A percentile compares a stretch with the other conserved stretches of the same genome.
phyloP scores from a whole-genome alignment of 2,329 filamentous ascomycete genomes.

The Calonectria multiphialidica region DNA sequence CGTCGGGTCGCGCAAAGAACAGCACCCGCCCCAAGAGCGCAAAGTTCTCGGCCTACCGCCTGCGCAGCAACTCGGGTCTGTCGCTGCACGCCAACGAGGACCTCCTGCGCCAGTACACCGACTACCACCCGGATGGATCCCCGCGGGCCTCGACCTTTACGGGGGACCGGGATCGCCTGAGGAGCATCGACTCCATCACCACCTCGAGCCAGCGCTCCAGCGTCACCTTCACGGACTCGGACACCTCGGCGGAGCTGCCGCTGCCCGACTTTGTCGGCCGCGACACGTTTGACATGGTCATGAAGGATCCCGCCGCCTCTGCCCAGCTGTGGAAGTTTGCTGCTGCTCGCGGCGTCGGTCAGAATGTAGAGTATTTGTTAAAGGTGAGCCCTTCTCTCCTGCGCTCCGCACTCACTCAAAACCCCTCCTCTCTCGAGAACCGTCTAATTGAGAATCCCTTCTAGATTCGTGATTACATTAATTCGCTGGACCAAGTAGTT shows the following conservation, averaged over 20 bases:
- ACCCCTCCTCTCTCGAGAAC: not conserved
- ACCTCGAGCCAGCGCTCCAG: conserved; percentile 43
- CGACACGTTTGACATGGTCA: conserved; percentile 63
- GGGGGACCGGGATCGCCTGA: conserved; percentile 36
- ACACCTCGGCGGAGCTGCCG: conserved; percentile 40
- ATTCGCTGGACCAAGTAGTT: conserved; percentile 58
- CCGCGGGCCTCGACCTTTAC: conserved; percentile 41
- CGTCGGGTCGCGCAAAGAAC: conserved; percentile 34
- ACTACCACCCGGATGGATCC: conserved; percentile 57
- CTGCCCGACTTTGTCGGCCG: conserved; percentile 62
- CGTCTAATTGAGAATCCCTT: conserved; percentile 8
- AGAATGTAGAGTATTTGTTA: conserved; percentile 65
- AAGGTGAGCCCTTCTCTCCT: conserved; percentile 51
- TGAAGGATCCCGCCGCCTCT: conserved; percentile 61
- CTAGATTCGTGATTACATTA: conserved; percentile 58
- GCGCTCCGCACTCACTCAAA: not conserved
- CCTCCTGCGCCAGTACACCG: conserved; percentile 58
- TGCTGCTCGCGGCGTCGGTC: conserved; percentile 57
- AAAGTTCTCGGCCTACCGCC: conserved; percentile 44
- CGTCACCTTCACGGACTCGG: conserved; percentile 42
- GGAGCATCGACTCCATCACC: conserved; percentile 44
- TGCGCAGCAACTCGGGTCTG: conserved; percentile 62
- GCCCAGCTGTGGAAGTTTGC: conserved; percentile 63
- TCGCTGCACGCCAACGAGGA: conserved; percentile 58
- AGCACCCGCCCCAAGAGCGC: conserved; percentile 42